phyloP scores from a whole-genome alignment of 1,139 yeast species.

The Hyphopichia burtonii region DNA sequence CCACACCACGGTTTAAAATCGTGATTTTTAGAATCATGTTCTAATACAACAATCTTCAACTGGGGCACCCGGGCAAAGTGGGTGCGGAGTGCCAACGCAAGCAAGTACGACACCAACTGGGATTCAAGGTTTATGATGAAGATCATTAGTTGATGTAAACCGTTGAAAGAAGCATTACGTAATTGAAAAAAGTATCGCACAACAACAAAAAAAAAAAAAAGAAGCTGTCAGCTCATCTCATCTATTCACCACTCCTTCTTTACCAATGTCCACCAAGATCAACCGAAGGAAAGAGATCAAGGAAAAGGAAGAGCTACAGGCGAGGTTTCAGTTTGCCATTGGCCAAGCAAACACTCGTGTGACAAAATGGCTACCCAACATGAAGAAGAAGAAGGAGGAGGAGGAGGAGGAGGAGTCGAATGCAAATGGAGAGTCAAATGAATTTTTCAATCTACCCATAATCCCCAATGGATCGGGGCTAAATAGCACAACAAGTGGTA shows the following conservation, averaged over 20 bases:
- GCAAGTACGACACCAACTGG: slow-evolving; percentile 13
- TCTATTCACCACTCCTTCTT: too few relatives aligned
- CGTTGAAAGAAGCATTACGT: not conserved
- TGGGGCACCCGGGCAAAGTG: slow-evolving; percentile 9
- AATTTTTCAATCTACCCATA: slow-evolving; percentile 43
- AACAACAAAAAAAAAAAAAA: too few relatives aligned
- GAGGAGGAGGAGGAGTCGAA: not conserved
- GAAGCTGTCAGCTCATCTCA: too few relatives aligned
- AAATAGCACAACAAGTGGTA: slow-evolving; percentile 13
- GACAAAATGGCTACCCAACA: slow-evolving; percentile 40
- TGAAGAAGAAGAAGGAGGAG: too few relatives aligned
- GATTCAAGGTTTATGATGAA: slow-evolving; percentile 13
- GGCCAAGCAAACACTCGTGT: slow-evolving; percentile 36
- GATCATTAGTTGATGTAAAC: not conserved
- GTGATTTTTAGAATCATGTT: slow-evolving; percentile 3
- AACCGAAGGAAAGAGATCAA: slow-evolving; percentile 42
- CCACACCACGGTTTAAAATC: slow-evolving; percentile 26
- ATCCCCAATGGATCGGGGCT: slow-evolving; percentile 46
- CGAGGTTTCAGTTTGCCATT: slow-evolving; percentile 46
- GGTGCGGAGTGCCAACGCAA: slow-evolving; percentile 14
- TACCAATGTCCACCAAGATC: too few relatives aligned
- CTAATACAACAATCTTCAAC: slow-evolving; percentile 8
- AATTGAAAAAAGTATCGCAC: too few relatives aligned
- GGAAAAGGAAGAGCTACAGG: slow-evolving; percentile 48
- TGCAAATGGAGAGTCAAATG: slow-evolving; percentile 1